Percentiles rank a stretch among this genome's conserved stretches.
These are phyloP conservation scores for Paracoccidioides lutzii DNA, from an alignment of 2,329 filamentous ascomycete species.

Conservation along the genomic window DNA sequence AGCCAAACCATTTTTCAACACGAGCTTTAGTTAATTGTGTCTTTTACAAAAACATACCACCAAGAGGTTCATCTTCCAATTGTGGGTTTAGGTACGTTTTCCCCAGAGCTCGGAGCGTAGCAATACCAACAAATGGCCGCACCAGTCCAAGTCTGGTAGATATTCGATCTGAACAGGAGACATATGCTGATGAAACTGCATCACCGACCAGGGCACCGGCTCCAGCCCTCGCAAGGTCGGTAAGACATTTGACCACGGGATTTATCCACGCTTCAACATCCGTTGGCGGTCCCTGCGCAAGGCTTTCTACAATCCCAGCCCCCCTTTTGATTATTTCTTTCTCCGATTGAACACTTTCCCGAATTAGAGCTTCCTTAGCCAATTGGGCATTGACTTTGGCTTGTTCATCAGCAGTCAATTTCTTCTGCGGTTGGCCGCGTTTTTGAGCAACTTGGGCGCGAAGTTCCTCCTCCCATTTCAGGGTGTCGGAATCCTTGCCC, in stretches of 20 bases:
- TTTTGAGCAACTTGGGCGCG: conserved; percentile 79
- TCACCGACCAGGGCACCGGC: conserved; percentile 72
- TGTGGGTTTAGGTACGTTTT: conserved; percentile 59
- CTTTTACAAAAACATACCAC: conserved; percentile 34
- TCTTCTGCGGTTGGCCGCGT: conserved; percentile 72
- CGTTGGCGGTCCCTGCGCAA: conserved; percentile 78
- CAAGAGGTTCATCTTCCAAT: conserved; percentile 66
- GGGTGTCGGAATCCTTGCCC: conserved; percentile 83
- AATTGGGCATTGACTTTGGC: conserved; percentile 84
- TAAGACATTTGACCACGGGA: conserved; percentile 58
- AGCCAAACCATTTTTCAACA: conserved; percentile 3
- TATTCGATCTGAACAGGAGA: conserved; percentile 64
- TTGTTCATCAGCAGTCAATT: conserved; percentile 77
- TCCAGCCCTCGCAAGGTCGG: conserved; percentile 59
- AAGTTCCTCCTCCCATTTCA: conserved; percentile 95
- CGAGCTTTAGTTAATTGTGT: background rate
- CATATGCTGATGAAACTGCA: conserved; percentile 61
- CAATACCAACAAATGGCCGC: conserved; percentile 73
- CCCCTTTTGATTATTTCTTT: conserved; percentile 66
- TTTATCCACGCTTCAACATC: conserved; percentile 83
- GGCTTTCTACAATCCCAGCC: conserved; percentile 69
- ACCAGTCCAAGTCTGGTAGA: conserved; percentile 62
- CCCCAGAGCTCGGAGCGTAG: conserved; percentile 67
- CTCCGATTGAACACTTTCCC: conserved; percentile 55
- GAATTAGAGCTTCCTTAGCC: conserved; percentile 70